A percentile compares a stretch with the other conserved stretches of the same genome.
Evolutionary conservation across 1,284 basidiomycete genomes (phyloP).

Genomic region (Pseudozyma flocculosa): DNA sequence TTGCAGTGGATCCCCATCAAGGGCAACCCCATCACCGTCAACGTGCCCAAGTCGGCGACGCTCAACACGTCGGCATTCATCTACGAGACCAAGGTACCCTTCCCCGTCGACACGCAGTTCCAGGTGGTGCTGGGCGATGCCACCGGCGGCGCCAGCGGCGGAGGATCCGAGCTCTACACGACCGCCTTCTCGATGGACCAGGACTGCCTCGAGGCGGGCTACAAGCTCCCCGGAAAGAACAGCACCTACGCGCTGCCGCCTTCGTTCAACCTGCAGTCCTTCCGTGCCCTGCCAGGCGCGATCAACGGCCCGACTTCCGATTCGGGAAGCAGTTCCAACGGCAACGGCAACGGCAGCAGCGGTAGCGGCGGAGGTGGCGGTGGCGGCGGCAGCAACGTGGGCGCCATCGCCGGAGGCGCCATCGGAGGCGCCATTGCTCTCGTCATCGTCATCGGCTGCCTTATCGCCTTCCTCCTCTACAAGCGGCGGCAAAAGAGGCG

Average conservation of each 20-base stretch:
- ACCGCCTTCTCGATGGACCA: constrained; percentile 11
- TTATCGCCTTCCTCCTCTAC: constrained; percentile 33
- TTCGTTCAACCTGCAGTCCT: constrained; percentile 19
- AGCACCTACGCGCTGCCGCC: constrained; percentile 16
- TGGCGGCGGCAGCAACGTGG: constrained; percentile 8
- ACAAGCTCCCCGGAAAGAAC: constrained; percentile 6
- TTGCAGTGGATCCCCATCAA: constrained; percentile 20
- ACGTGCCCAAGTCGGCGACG: constrained; percentile 22
- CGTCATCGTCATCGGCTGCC: constrained; percentile 23
- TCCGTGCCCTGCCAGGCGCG: constrained; percentile 32
- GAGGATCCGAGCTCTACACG: constrained; percentile 29
- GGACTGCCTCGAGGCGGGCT: constrained; percentile 14
- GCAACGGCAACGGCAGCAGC: too few species aligned
- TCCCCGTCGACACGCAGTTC: constrained; percentile 32
- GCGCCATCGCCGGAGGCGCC: constrained; percentile 43
- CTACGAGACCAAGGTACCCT: constrained; percentile 23
- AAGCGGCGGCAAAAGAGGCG: constrained; percentile 30
- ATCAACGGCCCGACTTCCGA: constrained; percentile 8
- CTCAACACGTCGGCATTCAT: constrained; percentile 32
- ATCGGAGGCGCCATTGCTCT: constrained; percentile 43
- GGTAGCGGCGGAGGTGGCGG: too few species aligned
- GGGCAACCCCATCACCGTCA: constrained; percentile 22
- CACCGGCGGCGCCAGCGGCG: constrained; percentile 31
- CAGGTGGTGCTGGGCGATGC: constrained; percentile 36
- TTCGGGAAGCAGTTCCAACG: neutral